Evolutionary conservation across 805 yeast genomes (phyloP), one percentile per base, ranked within the genome.

Genomic region (Monosporozyma siamensis): DNA sequence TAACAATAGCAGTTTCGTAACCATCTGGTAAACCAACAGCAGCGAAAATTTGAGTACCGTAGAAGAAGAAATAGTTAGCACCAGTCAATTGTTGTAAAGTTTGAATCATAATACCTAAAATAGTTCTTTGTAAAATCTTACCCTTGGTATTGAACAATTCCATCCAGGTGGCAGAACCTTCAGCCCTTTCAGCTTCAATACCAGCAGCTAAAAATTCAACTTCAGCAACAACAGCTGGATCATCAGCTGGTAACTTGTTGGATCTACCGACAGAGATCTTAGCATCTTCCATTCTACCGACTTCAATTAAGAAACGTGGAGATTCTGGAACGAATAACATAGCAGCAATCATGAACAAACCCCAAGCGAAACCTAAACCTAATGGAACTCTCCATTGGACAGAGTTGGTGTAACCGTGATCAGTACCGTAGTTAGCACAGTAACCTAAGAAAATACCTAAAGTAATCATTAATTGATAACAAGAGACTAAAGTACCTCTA

Each of bases 381-480:
- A 80, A 67, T 44, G 82, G 84, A 51, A 80, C 71, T 74, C 87
- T 77, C 87, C 87, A 81, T 66, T 78, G 82, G 9, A 64, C 86
- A 34, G 89, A 80, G 68, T 81, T 80, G 56, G 74, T 70, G 58
- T 64, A 66, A 24, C 43, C 50, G 14, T 39, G 41, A 49, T 75
- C 72, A 46, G 84, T 77, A 62, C 85, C 88, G 60, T 72, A 81
- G 45, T 77, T 78, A 41, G 80, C 70, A 65, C 86, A 80, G 72
- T 80, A 80, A 61, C 87, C 89, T 51, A 81, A 67, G 65, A 81
- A 80, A 54, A 81, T 81, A 67, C 87, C 88, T 39, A 75, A 64
- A 34, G 87, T 80, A 50, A 80, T 75, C 73, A 73, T 76, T 59
- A 81, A 68, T 64, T 81, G 88, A 69, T 73, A 81, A 52, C 77